Percentiles rank a stretch among this genome's conserved stretches.
Conservation (phyloP, 352 stramenopile genomes). For the Pythium utonaiense region DNA sequence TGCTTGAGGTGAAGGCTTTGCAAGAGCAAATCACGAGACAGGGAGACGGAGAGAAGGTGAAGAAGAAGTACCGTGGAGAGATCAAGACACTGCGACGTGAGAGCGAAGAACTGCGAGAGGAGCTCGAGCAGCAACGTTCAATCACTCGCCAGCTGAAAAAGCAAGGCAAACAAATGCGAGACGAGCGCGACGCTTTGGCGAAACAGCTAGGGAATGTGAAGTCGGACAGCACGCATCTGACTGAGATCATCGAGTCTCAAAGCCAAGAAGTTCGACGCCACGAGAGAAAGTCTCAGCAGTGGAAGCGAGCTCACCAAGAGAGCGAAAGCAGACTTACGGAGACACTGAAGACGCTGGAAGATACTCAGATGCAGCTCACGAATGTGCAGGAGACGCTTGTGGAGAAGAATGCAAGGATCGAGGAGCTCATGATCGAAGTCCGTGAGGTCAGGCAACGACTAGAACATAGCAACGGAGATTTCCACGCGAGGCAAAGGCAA, state of each 20-base stretch:
- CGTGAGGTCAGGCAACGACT: neutral
- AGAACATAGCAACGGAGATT: neutral
- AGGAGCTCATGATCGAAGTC: slow-evolving; percentile 10
- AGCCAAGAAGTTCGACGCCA: slow-evolving; percentile 20
- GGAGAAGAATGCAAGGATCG: slow-evolving; percentile 28
- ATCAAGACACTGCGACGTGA: slow-evolving; percentile 7
- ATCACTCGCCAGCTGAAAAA: slow-evolving; percentile 34
- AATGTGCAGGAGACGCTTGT: slow-evolving; percentile 35
- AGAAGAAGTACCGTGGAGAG: slow-evolving; percentile 9
- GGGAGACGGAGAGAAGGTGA: slow-evolving; percentile 8
- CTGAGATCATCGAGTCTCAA: slow-evolving; percentile 41
- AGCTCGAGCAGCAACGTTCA: slow-evolving; percentile 39
- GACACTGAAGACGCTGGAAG: slow-evolving; percentile 17
- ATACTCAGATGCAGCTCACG: slow-evolving; percentile 29
- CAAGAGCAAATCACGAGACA: slow-evolving; percentile 20
- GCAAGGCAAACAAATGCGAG: slow-evolving; percentile 24
- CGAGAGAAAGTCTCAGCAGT: slow-evolving; percentile 23
- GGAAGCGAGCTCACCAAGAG: slow-evolving; percentile 27
- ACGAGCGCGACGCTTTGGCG: slow-evolving; percentile 34
- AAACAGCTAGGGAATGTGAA: slow-evolving; percentile 37
- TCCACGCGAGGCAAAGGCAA: neutral
- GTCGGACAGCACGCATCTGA: slow-evolving; percentile 39
- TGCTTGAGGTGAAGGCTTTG: slow-evolving; percentile 26
- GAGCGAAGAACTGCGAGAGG: slow-evolving; percentile 14
- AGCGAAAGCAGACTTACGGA: slow-evolving; percentile 8